A percentile compares a stretch with the other conserved stretches of the same genome.
Evolutionary conservation across 2,329 filamentous ascomycete species (phyloP).

Genomic region (Epichloe aotearoae): DNA sequence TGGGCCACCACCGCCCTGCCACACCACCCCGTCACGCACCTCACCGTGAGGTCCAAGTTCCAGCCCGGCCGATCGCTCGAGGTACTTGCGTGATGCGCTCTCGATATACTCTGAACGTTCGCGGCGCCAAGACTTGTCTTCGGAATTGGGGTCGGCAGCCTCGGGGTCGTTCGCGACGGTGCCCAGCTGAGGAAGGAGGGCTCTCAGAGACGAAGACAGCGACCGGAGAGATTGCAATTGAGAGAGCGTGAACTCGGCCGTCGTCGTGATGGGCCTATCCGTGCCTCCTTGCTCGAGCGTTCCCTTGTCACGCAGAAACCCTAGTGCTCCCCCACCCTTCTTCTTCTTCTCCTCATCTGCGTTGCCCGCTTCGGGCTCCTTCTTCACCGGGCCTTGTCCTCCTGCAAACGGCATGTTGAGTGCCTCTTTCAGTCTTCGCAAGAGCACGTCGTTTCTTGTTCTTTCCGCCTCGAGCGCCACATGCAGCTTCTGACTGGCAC

Average conservation of each 20-base stretch:
- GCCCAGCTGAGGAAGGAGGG: slow-evolving; percentile 50
- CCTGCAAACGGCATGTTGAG: slow-evolving; percentile 18
- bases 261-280: slow-evolving; percentile 50
- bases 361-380: slow-evolving; percentile 1
- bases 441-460: slow-evolving; percentile 56
- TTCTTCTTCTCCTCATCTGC: slow-evolving; percentile 3
- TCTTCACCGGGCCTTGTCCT: slow-evolving; percentile 7
- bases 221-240: slow-evolving; percentile 70
- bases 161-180: not conserved
- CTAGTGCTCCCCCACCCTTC: slow-evolving; percentile 23
- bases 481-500: slow-evolving; percentile 68
- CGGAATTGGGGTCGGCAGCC: slow-evolving; percentile 16
- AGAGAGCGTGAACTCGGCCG: slow-evolving; percentile 64
- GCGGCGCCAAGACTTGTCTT: slow-evolving; percentile 42
- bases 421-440: slow-evolving; percentile 45
- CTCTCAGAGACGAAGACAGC: slow-evolving; percentile 46
- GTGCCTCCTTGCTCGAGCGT: slow-evolving; percentile 37
- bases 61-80: slow-evolving; percentile 57
- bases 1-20: slow-evolving; percentile 43
- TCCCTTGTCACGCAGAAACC: slow-evolving; percentile 44
- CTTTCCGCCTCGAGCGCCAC: slow-evolving; percentile 55
- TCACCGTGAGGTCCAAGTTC: slow-evolving; percentile 50
- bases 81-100: slow-evolving; percentile 58
- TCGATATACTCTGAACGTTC: slow-evolving; percentile 77
- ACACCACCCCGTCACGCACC: slow-evolving; percentile 51